Percentiles rank a stretch among this genome's conserved stretches.
phyloP scores from a whole-genome alignment of 441 rosid genomes.

The Bocquillonia castaneifolia region DNA sequence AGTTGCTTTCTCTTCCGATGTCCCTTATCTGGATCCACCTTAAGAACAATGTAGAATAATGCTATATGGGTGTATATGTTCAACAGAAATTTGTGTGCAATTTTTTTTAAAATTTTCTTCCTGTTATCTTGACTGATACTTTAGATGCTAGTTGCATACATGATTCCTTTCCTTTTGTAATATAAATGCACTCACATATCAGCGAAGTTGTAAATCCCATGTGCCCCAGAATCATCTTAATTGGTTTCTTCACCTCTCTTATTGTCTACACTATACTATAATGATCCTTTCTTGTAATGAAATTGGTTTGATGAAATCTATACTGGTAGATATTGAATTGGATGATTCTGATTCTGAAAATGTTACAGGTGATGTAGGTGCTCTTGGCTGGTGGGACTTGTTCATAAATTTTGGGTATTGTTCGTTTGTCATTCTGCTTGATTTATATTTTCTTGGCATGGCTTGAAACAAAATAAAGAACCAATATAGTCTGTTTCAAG shows the following conservation, averaged over 20 bases:
- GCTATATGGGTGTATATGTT: background rate
- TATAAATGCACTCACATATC: background rate
- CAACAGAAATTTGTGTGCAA: background rate
- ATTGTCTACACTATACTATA: background rate
- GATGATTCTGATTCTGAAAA: conserved; percentile 16
- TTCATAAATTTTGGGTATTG: conserved; percentile 85
- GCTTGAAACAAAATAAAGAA: background rate
- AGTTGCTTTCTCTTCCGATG: background rate
- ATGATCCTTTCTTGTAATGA: conserved; percentile 1
- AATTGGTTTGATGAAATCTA: conserved; percentile 4
- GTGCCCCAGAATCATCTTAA: background rate
- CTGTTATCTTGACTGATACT: background rate
- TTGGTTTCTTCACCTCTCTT: background rate
- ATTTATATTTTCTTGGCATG: background rate
- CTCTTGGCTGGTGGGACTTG: conserved; percentile 98
- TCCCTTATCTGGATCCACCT: background rate
- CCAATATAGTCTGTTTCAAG: conserved; percentile 7
- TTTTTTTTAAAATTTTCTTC: too few species aligned
- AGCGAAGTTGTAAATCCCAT: background rate
- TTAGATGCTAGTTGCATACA: background rate
- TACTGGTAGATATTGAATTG: background rate
- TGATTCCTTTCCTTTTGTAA: conserved; percentile 1
- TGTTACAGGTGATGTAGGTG: conserved; percentile 66
- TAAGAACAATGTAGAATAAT: background rate
- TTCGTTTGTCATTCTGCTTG: conserved; percentile 24